Conservation (phyloP, 495 filamentous ascomycete genomes). For the Penicillium nucicola region DNA sequence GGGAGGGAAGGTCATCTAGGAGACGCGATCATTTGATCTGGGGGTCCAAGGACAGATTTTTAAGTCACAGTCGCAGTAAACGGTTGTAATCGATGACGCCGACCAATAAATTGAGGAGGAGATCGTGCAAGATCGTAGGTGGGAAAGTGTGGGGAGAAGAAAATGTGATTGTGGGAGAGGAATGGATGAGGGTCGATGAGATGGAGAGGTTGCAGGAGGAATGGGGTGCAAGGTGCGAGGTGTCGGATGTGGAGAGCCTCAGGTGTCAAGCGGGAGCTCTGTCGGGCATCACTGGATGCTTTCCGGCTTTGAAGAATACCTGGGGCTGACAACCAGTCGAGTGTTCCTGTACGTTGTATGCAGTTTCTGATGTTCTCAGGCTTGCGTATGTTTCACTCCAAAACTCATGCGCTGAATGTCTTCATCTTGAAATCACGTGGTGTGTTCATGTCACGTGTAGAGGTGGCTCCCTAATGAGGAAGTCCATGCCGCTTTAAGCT, state of each 20-base stretch:
- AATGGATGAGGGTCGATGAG: conserved; percentile 20
- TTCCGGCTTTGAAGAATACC: no score
- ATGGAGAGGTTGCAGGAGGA: conserved; percentile 24
- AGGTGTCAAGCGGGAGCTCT: conserved; percentile 23
- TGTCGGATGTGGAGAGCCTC: conserved; percentile 23
- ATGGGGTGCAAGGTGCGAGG: conserved; percentile 28
- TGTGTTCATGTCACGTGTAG: no score
- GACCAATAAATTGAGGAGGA: conserved; percentile 14
- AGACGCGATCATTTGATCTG: conserved; percentile 59
- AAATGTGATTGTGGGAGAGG: conserved; percentile 19
- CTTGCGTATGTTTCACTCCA: no score
- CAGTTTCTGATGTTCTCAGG: no score
- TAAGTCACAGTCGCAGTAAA: conserved; percentile 29
- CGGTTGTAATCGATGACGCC: conserved; percentile 12
- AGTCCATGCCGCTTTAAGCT: no score
- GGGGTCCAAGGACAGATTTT: conserved; percentile 43
- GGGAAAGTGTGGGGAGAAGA: conserved; percentile 7
- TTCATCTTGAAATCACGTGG: no score
- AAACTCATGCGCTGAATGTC: no score
- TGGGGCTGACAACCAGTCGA: no score
- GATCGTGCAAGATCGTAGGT: conserved; percentile 10
- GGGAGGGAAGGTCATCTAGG: conserved; percentile 65
- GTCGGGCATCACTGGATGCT: neutral
- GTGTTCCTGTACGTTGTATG: no score
- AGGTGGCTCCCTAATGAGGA: no score